A percentile compares a stretch with the other conserved stretches of the same genome.
Evolutionary conservation across 805 yeast genomes (phyloP).

Genomic region (Saturnispora dispora): DNA sequence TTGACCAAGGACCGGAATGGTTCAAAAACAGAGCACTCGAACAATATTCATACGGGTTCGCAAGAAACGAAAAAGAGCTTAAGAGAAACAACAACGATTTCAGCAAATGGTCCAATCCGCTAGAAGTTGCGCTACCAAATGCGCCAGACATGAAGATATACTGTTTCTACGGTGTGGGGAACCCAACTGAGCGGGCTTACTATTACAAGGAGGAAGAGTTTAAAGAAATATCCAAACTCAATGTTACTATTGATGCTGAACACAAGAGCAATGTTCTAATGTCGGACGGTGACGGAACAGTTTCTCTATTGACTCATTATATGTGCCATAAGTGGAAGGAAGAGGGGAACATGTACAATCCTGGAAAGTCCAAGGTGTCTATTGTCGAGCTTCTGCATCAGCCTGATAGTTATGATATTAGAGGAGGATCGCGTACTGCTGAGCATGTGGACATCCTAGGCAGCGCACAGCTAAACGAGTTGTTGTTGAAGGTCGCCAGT

Average conservation of each 20-base stretch:
- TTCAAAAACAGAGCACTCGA: constrained; percentile 52
- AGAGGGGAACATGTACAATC: constrained; percentile 66
- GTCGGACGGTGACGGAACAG: constrained; percentile 96
- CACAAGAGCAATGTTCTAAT: constrained; percentile 59
- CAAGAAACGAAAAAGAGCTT: constrained; percentile 52
- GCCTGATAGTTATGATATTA: constrained; percentile 86
- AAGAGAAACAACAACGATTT: constrained; percentile 57
- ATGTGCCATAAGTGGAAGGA: constrained; percentile 84
- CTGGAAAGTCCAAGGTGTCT: constrained; percentile 63
- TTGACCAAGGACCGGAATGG: constrained; percentile 69
- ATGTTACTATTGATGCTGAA: constrained; percentile 63
- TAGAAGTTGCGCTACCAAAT: constrained; percentile 83
- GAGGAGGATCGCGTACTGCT: constrained; percentile 97
- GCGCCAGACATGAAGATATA: constrained; percentile 88
- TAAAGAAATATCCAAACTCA: constrained; percentile 42
- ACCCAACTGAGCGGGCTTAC: constrained; percentile 92
- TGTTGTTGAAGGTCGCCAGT: constrained; percentile 70
- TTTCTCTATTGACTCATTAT: constrained; percentile 74
- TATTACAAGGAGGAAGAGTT: constrained; percentile 65
- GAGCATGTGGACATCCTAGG: constrained; percentile 97
- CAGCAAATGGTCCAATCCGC: constrained; percentile 87
- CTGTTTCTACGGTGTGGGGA: constrained; percentile 94
- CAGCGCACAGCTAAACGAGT: constrained; percentile 83
- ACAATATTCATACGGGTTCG: constrained; percentile 74
- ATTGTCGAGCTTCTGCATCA: constrained; percentile 88